Evolutionary conservation across 1,284 basidiomycete genomes (phyloP), one percentile per base, ranked within the genome.

Genomic region (Puccinia triticina): DNA sequence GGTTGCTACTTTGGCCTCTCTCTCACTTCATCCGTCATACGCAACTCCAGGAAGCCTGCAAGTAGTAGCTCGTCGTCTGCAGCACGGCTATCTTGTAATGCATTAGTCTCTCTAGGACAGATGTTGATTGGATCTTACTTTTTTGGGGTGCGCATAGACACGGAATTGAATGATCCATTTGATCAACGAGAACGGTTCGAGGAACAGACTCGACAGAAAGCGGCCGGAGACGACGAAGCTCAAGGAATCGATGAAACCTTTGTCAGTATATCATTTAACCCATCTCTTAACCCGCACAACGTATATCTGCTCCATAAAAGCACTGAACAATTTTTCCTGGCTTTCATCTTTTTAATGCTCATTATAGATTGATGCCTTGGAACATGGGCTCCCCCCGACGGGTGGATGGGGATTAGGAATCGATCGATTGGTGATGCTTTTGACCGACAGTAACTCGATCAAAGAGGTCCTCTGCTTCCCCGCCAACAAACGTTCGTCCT

Each of bases 151-250:
- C 23, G 34, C n/a, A 2, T 43, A 82, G 81, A 99, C 88, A 99
- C 96, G 59, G 96, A 99, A 90, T 91, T 99, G 90, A 98, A 97
- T 89, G 95, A 98, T 88, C 95, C 95, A 0, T 97, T 97, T 87
- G 95, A 98, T 88, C 96, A 99, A 89, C 90, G 95, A 34, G 90
- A 95, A 86, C 92, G 96, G 85, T 99, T 99, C 88, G 94, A 97
- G 88, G 96, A 99, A 88, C 86, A 92, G 90, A 90, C 91, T 81
- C 90, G 91, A 85, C 96, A 99, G 89, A 98, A 98, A 92, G 94
- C 95, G 83, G 92, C 92, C 83, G 96, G 96, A 83, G 96, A 99
- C 18, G 48, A 46, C 43, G 43, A 46, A 14, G 43, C 43, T 46
- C 43, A 46, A 46, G 43, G 43, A 14, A 46, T 46, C 43, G 43